phyloP scores from a whole-genome alignment of 208 protist species.

The Trypanosoma melophagium region DNA sequence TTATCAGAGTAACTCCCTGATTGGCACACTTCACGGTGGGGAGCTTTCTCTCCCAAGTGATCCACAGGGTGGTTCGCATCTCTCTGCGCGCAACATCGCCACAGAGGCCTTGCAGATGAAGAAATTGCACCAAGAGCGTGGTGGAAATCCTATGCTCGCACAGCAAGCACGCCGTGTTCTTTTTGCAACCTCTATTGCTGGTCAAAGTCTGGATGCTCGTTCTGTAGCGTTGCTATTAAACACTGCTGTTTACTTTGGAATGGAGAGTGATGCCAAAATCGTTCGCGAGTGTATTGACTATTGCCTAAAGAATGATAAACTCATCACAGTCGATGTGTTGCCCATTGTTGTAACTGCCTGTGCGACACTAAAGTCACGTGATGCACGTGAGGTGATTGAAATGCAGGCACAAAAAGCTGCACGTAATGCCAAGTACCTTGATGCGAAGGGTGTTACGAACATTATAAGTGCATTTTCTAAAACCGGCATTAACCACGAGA shows the following conservation, averaged over 20 bases:
- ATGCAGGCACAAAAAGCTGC: constrained; percentile 87
- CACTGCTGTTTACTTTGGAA: constrained; percentile 93
- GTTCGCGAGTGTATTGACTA: constrained; percentile 92
- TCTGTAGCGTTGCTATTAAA: constrained; percentile 85
- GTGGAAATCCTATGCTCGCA: constrained; percentile 87
- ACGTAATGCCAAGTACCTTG: constrained; percentile 82
- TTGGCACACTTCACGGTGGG: constrained; percentile 39
- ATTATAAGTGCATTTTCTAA: constrained; percentile 89
- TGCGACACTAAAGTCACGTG: constrained; percentile 89
- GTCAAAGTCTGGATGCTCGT: constrained; percentile 84
- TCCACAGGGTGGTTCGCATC: constrained; percentile 67
- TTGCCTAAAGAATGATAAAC: constrained; percentile 88
- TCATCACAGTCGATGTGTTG: constrained; percentile 83
- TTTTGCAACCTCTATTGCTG: constrained; percentile 85
- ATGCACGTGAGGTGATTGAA: constrained; percentile 90
- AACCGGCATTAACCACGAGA: constrained; percentile 85
- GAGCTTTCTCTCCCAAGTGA: constrained; percentile 71
- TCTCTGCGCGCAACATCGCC: constrained; percentile 85
- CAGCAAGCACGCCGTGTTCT: constrained; percentile 89
- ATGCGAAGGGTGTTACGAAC: constrained; percentile 88
- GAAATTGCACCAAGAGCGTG: constrained; percentile 89
- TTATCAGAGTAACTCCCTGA: constrained; percentile 23
- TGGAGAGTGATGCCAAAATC: constrained; percentile 88
- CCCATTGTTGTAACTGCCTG: constrained; percentile 88
- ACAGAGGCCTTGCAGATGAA: constrained; percentile 91